Base-by-base conservation (phyloP, 306 rosid species). In the Delonix regia region DNA sequence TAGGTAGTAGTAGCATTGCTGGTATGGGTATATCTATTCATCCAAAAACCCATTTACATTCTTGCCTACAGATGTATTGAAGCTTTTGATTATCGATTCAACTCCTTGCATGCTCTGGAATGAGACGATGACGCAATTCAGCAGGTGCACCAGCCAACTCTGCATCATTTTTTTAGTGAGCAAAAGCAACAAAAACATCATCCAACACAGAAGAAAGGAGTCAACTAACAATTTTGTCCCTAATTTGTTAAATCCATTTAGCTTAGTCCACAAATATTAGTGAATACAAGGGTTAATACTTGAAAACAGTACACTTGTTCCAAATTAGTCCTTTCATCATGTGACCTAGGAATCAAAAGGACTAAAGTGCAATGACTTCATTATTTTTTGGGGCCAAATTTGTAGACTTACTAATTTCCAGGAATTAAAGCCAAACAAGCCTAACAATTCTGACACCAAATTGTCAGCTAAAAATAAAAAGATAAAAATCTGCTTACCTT, bases 101-200 rank as follows among this genome's bases (percentile, higher is more conserved):
- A 80, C 61, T 80, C 81, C 84, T 86, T 24, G 83, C 90, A 70
- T 96, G 98, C 83, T 90, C 96, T 0, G 98, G 98, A 81, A 96
- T 93, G 77, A 96, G 94, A 19, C 97, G 97, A 6, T 84, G 87
- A 27, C 92, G 94, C 85, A 96, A 88, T 76, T 96, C 98, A 7
- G 89, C 85, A 1, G 98, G 71, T 60, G 88, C 90, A 9, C 85
- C 97, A 11, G 96, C 87, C 79, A 96, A 85, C 82, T 96, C 99
- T 96, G 92, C 89, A 76, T 36, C 51, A 66, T 61, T 28, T 45
- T 71, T 22, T 30, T 18, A n/a, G 70, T 91, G 44, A 85, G 86
- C 41, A 70, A 55, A 33, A 7, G 49, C 12, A 61, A 42, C 42
- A 48, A 18, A 74, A 28, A 1, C 22, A 51, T 34, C 30, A 74